Evolutionary conservation across 2,329 filamentous ascomycete genomes (phyloP), one percentile per base, ranked within the genome.

Genomic region (Canariomyces notabilis): DNA sequence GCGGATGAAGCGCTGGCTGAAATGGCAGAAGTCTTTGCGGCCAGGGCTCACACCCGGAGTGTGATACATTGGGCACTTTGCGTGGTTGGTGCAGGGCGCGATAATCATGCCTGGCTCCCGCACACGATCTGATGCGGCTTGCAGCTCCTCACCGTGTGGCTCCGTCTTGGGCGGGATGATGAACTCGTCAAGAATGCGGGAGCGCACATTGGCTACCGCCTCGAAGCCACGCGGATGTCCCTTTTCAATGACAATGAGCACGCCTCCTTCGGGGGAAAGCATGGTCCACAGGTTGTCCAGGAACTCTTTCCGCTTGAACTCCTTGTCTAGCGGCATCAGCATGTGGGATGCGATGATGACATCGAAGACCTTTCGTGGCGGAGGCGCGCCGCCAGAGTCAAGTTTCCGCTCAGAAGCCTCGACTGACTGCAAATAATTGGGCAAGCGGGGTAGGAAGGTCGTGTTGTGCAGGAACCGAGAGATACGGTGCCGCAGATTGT

Each of bases 221-320:
- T 97, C 93, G 56, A 98, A 98, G 0, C 93, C 93, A 35, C 88
- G 81, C 11, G 89, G 87, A 11, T 95, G 80, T 0, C 89, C 93
- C 64, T 96, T 97, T 64, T 98, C 93, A 18, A 96, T 70, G 3
- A 97, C 68, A 39, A 97, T 79, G 4, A 98, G 74, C 12, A 98
- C 78, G 29, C 93, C 93, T 1, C 91, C 91, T 15, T 90, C 76
- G 1, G 86, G 86, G 42, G 86, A 87, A 4, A 96, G 73, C 41
- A 96, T 74, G 12, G 80, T 83, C 93, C 93, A 98, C 1, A 97
- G 77, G 50, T 95, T 95, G 60, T 94, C 82, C 16, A 96, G 72
- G 42, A 93, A 75, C 26, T 84, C 78, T 60, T 87, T 90, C 37
- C 90, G 84, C 59, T 85, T 72, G 58, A 83, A 87, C 9, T 85